Percentiles rank a stretch among this genome's conserved stretches.
Evolutionary conservation across 2,329 filamentous ascomycete genomes (phyloP).

Genomic region (Phyllachora maydis): DNA sequence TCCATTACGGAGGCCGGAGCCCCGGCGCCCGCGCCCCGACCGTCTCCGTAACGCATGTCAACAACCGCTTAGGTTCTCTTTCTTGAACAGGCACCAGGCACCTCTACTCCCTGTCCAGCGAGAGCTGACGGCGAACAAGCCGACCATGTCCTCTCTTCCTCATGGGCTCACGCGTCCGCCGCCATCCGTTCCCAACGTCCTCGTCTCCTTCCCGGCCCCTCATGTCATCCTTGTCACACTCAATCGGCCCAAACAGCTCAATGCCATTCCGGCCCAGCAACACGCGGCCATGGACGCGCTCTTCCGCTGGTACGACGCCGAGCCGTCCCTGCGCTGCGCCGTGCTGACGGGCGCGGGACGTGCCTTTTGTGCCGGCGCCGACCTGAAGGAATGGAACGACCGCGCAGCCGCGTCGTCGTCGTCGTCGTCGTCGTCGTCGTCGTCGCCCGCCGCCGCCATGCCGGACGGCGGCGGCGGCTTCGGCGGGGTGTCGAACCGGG

Average conservation of each 20-base stretch:
- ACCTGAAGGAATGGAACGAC: constrained; percentile 42
- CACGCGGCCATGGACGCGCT: constrained; percentile 26
- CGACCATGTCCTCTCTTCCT: constrained; percentile 5
- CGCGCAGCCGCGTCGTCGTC: constrained; percentile 10
- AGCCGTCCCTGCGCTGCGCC: constrained; percentile 37
- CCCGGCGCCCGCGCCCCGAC: no score
- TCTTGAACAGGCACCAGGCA: no score
- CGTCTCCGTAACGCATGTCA: no score
- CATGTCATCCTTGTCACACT: constrained; percentile 38
- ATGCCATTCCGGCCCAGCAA: constrained; percentile 27
- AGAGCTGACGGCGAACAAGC: no score
- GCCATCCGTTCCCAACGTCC: constrained; percentile 6
- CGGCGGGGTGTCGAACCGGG: constrained; percentile 42
- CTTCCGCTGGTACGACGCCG: constrained; percentile 36
- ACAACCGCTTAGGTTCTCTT: no score
- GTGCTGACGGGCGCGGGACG: constrained; percentile 41
- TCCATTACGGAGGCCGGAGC: no score
- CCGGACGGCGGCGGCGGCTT: constrained; percentile 31
- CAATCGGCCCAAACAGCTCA: constrained; percentile 35
- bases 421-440: not conserved
- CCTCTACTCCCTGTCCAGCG: no score
- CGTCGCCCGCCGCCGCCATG: constrained; percentile 2
- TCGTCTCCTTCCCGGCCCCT: constrained; percentile 23
- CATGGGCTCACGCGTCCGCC: constrained; percentile 4
- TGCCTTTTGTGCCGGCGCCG: constrained; percentile 48